Percentiles rank a stretch among this genome's conserved stretches.
phyloP scores from a whole-genome alignment of 2,329 filamentous ascomycete species.

The Phaeosphaeria sp. region DNA sequence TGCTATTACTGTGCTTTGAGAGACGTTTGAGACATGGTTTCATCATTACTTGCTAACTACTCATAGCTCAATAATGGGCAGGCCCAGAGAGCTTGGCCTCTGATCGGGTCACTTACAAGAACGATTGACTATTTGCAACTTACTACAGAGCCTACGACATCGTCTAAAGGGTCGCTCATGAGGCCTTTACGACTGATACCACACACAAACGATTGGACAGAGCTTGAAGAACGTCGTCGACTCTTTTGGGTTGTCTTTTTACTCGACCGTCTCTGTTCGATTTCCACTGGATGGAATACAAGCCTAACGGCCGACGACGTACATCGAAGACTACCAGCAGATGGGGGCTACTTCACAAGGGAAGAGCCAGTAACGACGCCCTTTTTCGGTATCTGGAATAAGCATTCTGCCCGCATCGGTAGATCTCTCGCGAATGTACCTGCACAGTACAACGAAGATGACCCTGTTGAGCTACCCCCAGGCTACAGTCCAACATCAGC shows the following conservation, averaged over 20 bases:
- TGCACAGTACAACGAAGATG: slow-evolving; percentile 44
- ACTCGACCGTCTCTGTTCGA: slow-evolving; percentile 43
- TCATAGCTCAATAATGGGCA: slow-evolving; percentile 39
- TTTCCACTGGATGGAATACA: slow-evolving; percentile 43
- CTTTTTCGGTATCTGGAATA: slow-evolving; percentile 46
- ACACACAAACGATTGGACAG: slow-evolving; percentile 38
- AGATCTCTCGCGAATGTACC: slow-evolving; percentile 40
- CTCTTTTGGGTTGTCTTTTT: slow-evolving; percentile 44
- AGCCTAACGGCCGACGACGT: slow-evolving; percentile 44
- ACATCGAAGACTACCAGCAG: slow-evolving; percentile 39
- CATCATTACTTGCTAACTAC: not conserved
- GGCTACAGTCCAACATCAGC: slow-evolving; percentile 39
- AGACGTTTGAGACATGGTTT: not conserved
- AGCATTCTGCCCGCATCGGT: slow-evolving; percentile 40
- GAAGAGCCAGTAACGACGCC: slow-evolving; percentile 42
- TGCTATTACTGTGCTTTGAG: not conserved
- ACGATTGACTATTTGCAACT: slow-evolving; percentile 43
- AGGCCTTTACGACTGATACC: slow-evolving; percentile 32
- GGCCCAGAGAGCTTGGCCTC: slow-evolving; percentile 36
- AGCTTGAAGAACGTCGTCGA: slow-evolving; percentile 39
- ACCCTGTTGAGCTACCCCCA: slow-evolving; percentile 29
- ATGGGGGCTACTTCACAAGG: slow-evolving; percentile 43
- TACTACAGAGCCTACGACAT: slow-evolving; percentile 35
- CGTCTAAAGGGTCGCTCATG: slow-evolving; percentile 36
- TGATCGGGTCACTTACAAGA: slow-evolving; percentile 43